Evolutionary conservation across 352 stramenopile species (phyloP).

Genomic region (Hyaloperonospora brassicae): DNA sequence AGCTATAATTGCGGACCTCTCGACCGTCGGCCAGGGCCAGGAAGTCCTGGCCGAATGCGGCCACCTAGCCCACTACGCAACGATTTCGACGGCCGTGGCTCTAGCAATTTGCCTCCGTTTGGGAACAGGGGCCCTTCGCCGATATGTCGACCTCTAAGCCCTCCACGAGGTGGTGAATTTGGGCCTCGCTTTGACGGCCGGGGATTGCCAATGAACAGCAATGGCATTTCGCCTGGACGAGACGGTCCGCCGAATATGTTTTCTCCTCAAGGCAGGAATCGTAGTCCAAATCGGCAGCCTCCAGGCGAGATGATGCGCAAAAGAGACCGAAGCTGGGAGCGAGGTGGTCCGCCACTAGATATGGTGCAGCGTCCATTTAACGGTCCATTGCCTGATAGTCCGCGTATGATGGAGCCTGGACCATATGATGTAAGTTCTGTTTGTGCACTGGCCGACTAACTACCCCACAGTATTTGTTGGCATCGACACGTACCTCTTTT

Average conservation of each 20-base stretch:
- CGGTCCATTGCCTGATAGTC: conserved; percentile 21
- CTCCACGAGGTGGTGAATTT: conserved; percentile 25
- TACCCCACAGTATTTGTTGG: no score
- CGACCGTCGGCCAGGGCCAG: conserved; percentile 8
- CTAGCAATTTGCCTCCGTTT: conserved; percentile 14
- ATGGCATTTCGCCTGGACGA: conserved; percentile 9
- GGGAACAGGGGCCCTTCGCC: conserved; percentile 15
- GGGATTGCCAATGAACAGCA: conserved; percentile 23
- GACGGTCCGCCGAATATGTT: conserved; percentile 26
- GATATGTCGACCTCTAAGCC: conserved; percentile 20
- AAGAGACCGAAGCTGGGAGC: conserved; percentile 37
- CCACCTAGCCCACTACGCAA: conserved; percentile 14
- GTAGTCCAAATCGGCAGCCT: conserved; percentile 28
- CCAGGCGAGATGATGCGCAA: conserved; percentile 30
- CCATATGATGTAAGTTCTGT: conserved; percentile 24
- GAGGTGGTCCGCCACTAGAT: conserved; percentile 17
- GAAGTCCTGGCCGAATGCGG: conserved; percentile 5
- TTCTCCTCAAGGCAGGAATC: conserved; percentile 33
- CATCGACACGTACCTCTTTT: no score
- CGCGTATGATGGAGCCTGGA: conserved; percentile 26
- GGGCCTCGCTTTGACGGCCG: conserved; percentile 28
- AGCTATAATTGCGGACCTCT: conserved; percentile 19
- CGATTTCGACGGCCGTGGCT: conserved; percentile 19
- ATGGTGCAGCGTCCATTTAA: conserved; percentile 21
- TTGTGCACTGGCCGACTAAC: no score